phyloP scores from a whole-genome alignment of 805 yeast genomes.

The Cyberlindnera maritima region DNA sequence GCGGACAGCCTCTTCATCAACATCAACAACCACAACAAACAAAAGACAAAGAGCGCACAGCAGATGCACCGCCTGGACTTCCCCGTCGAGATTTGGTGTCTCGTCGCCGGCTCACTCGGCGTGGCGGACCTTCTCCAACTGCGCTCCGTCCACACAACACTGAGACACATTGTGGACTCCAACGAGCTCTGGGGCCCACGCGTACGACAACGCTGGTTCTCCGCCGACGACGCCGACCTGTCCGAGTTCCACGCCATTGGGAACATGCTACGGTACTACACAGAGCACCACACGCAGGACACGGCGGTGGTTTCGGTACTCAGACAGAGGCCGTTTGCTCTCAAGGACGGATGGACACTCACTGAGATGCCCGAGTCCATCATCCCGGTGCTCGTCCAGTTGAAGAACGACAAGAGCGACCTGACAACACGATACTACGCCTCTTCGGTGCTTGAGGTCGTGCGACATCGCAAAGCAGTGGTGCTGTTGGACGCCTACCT shows the following conservation, averaged over 20 bases:
- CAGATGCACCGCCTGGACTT: constrained; percentile 12
- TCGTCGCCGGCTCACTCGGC: constrained; percentile 3
- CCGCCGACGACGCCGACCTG: constrained; percentile 9
- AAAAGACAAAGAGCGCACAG: background rate
- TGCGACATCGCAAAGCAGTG: constrained; percentile 6
- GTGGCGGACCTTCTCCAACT: constrained; percentile 16
- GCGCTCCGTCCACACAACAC: constrained; percentile 5
- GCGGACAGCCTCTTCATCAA: background rate
- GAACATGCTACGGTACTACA: constrained; percentile 3
- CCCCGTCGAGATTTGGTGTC: constrained; percentile 22
- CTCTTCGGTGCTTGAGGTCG: constrained; percentile 7
- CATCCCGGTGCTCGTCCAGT: constrained; percentile 14
- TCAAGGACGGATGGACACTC: constrained; percentile 11
- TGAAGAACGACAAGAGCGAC: constrained; percentile 7
- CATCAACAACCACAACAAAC: background rate
- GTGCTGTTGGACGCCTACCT: background rate
- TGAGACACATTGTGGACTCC: constrained; percentile 5
- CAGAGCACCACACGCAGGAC: constrained; percentile 10
- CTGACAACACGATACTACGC: constrained; percentile 15
- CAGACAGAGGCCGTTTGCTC: constrained; percentile 1
- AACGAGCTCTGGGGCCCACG: constrained; percentile 18
- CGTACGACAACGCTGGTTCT: constrained; percentile 17
- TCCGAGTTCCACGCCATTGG: background rate
- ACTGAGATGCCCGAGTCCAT: constrained; percentile 6
- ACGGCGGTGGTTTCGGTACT: background rate